phyloP scores from a whole-genome alignment of 2,329 filamentous ascomycete genomes.

The Penicillium capsulatum region DNA sequence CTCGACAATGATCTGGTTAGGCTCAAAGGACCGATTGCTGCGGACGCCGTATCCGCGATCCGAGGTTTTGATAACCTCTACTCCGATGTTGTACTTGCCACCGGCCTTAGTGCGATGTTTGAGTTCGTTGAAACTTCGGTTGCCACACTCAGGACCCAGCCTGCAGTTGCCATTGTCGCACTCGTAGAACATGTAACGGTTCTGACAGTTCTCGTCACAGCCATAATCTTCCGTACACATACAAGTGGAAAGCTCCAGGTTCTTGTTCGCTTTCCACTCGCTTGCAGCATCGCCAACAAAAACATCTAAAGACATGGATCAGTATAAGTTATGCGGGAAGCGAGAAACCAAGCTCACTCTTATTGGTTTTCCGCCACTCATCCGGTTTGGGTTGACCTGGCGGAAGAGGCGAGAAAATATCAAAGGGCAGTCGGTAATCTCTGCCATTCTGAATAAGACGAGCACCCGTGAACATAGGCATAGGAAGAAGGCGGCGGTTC shows the following conservation, averaged over 20 bases:
- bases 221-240: conserved; percentile 73
- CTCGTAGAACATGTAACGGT: conserved; percentile 95
- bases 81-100: conserved; percentile 84
- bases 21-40: conserved; percentile 78
- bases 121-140: conserved; percentile 81
- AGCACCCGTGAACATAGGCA: conserved; percentile 74
- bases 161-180: conserved; percentile 89
- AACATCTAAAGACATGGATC: conserved; percentile 57
- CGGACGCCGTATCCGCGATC: conserved; percentile 90
- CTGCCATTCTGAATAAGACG: conserved; percentile 66
- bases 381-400: conserved; percentile 85
- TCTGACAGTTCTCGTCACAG: conserved; percentile 87
- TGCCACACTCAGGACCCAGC: conserved; percentile 72
- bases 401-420: conserved; percentile 82
- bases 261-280: conserved; percentile 74
- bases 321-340: not conserved
- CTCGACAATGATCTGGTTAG: conserved; percentile 95
- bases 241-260: conserved; percentile 71
- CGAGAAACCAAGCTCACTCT: conserved; percentile 58
- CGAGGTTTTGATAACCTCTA: conserved; percentile 87
- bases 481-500: conserved; percentile 54
- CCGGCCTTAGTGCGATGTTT: conserved; percentile 69
- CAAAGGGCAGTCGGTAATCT: conserved; percentile 84
- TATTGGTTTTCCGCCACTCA: conserved; percentile 87
- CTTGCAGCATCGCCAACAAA: conserved; percentile 80